Conservation (phyloP, 495 filamentous ascomycete genomes). For the Neurospora tetraspora region DNA sequence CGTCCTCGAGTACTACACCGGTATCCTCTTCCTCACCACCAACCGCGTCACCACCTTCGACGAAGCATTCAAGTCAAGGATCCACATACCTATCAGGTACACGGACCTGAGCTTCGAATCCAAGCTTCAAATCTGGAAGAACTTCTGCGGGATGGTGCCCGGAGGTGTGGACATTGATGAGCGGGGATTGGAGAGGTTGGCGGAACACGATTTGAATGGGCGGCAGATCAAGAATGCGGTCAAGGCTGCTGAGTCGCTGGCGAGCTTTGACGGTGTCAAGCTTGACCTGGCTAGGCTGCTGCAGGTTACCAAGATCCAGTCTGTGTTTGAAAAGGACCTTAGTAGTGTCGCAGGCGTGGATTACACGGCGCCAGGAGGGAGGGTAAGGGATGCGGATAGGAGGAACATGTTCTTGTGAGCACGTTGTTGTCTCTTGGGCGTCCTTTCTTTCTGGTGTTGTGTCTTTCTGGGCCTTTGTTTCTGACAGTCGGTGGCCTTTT, state of each 20-base stretch:
- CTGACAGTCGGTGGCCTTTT: background rate
- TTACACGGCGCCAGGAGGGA: conserved; percentile 23
- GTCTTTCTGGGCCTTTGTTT: background rate
- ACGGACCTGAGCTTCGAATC: conserved; percentile 23
- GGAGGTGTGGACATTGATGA: conserved; percentile 33
- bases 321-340: conserved; percentile 26
- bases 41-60: conserved; percentile 36
- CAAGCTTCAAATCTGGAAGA: conserved; percentile 36
- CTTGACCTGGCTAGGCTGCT: conserved; percentile 21
- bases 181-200: conserved; percentile 30
- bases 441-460: background rate
- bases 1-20: conserved; percentile 36
- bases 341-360: conserved; percentile 18
- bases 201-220: conserved; percentile 44
- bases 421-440: background rate
- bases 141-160: conserved; percentile 28
- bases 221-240: conserved; percentile 55
- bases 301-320: conserved; percentile 24
- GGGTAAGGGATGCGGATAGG: conserved; percentile 13
- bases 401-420: conserved; percentile 25
- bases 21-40: conserved; percentile 40
- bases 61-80: conserved; percentile 32
- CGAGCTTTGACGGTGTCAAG: conserved; percentile 19
- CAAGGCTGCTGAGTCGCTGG: conserved; percentile 39
- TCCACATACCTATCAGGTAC: conserved; percentile 34